Evolutionary conservation across 2,329 filamentous ascomycete genomes (phyloP).

Genomic region (Knoxdaviesia proteae): DNA sequence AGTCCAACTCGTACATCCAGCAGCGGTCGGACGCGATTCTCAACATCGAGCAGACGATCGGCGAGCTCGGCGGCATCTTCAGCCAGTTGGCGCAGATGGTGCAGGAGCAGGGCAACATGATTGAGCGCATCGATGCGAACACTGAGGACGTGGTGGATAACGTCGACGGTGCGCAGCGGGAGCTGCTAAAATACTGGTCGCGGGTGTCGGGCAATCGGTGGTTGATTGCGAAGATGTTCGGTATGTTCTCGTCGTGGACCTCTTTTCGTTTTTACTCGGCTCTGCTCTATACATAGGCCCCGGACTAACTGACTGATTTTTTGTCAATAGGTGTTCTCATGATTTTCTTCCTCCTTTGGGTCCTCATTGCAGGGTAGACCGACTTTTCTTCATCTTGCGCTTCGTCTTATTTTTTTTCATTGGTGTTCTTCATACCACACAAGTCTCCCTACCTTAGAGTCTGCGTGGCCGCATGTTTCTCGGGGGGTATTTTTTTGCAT

Average conservation of each 20-base stretch:
- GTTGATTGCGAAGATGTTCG: slow-evolving; percentile 63
- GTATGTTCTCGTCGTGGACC: slow-evolving; percentile 1
- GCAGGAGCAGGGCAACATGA: slow-evolving; percentile 91
- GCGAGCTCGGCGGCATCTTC: slow-evolving; percentile 76
- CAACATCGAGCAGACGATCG: slow-evolving; percentile 87
- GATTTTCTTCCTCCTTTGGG: slow-evolving; percentile 74
- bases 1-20: slow-evolving; percentile 74
- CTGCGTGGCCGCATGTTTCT: too few relatives aligned
- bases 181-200: slow-evolving; percentile 92
- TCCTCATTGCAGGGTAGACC: slow-evolving; percentile 36
- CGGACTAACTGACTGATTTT: slow-evolving; percentile 16
- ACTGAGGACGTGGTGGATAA: slow-evolving; percentile 97
- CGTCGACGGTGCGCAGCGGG: slow-evolving; percentile 86
- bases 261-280: neutral
- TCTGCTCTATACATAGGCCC: neutral
- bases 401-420: neutral
- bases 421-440: neutral
- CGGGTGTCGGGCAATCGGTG: slow-evolving; percentile 86
- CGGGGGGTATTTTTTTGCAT: neutral
- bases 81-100: slow-evolving; percentile 93
- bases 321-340: slow-evolving; percentile 49
- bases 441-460: too few relatives aligned
- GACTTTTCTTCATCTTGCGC: neutral
- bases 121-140: slow-evolving; percentile 90
- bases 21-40: slow-evolving; percentile 91